Evolutionary conservation across 2,329 filamentous ascomycete species (phyloP).

Genomic region (Ascochyta viciae-villosae): DNA sequence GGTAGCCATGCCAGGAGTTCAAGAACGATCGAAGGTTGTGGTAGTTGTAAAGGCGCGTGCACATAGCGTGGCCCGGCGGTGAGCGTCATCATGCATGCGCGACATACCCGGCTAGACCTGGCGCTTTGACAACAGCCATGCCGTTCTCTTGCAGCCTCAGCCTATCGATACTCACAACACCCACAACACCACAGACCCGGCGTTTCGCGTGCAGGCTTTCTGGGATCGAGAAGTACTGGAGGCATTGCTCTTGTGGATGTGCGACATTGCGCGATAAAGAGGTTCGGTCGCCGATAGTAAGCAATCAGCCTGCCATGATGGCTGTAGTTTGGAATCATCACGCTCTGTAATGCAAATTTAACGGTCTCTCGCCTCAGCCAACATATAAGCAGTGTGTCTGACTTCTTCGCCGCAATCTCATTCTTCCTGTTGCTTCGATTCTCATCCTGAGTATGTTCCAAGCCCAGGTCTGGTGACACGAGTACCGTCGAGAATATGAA

Average conservation of each 20-base stretch:
- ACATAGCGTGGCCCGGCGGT: slow-evolving; percentile 12
- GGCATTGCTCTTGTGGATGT: neutral
- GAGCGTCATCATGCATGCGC: slow-evolving; percentile 17
- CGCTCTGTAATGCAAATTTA: too few species aligned
- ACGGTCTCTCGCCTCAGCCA: too few species aligned
- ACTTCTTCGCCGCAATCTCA: too few species aligned
- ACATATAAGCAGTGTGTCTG: too few species aligned
- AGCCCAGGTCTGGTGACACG: too few species aligned
- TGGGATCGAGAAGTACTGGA: neutral
- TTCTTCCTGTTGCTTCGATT: too few species aligned
- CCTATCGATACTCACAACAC: slow-evolving; percentile 7
- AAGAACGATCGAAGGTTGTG: slow-evolving; percentile 1
- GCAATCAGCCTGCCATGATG: too few species aligned
- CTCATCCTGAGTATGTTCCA: too few species aligned
- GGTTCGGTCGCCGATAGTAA: neutral
- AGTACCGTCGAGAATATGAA: too few species aligned
- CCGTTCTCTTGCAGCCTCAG: neutral
- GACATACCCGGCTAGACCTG: slow-evolving; percentile 2
- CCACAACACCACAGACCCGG: neutral
- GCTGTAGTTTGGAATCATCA: too few species aligned
- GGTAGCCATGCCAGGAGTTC: slow-evolving; percentile 11
- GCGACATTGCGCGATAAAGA: neutral
- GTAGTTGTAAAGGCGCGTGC: slow-evolving; percentile 7
- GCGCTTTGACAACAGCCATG: slow-evolving; percentile 2
- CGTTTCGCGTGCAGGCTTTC: slow-evolving; percentile 4